Percentiles rank a stretch among this genome's conserved stretches.
Conservation (phyloP, 2,329 filamentous ascomycete species). For the Bipolaris zeicola region DNA sequence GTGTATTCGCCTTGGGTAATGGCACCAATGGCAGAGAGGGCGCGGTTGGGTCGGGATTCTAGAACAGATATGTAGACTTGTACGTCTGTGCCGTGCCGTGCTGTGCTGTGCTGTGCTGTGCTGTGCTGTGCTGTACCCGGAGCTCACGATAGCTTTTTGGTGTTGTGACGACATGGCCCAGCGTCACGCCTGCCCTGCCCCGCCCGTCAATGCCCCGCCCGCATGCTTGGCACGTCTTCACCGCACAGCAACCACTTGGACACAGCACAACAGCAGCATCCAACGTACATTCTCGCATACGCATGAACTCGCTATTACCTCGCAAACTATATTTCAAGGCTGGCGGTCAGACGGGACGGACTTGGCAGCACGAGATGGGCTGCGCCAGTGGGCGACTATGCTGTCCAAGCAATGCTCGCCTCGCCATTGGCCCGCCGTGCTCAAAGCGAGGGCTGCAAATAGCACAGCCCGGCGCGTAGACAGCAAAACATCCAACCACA, state of each 20-base stretch:
- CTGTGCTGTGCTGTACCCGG: too few species aligned
- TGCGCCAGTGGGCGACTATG: slow-evolving; percentile 36
- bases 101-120: too few species aligned
- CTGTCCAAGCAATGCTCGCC: slow-evolving; percentile 25
- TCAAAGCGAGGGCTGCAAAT: slow-evolving; percentile 36
- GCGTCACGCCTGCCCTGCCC: slow-evolving; percentile 26
- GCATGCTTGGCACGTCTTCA: slow-evolving; percentile 25
- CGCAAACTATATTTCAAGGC: background rate
- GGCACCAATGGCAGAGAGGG: slow-evolving; percentile 9
- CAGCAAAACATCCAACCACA: slow-evolving; percentile 39
- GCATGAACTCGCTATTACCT: background rate
- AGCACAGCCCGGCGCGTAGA: slow-evolving; percentile 43
- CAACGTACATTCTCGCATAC: too few species aligned
- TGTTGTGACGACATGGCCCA: slow-evolving; percentile 36
- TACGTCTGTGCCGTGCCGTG: too few species aligned
- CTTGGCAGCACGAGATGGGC: slow-evolving; percentile 9
- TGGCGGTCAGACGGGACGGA: slow-evolving; percentile 8
- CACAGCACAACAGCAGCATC: background rate
- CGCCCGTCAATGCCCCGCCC: slow-evolving; percentile 18
- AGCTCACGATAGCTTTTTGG: slow-evolving; percentile 39
- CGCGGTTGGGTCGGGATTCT: slow-evolving; percentile 22
- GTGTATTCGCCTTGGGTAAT: background rate
- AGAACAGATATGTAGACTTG: too few species aligned
- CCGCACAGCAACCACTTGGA: background rate
- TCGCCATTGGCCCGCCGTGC: slow-evolving; percentile 32